These are phyloP conservation scores for Poteriospumella lacustris DNA, from an alignment of 108 stramenopile genomes.

Conservation along the genomic window DNA sequence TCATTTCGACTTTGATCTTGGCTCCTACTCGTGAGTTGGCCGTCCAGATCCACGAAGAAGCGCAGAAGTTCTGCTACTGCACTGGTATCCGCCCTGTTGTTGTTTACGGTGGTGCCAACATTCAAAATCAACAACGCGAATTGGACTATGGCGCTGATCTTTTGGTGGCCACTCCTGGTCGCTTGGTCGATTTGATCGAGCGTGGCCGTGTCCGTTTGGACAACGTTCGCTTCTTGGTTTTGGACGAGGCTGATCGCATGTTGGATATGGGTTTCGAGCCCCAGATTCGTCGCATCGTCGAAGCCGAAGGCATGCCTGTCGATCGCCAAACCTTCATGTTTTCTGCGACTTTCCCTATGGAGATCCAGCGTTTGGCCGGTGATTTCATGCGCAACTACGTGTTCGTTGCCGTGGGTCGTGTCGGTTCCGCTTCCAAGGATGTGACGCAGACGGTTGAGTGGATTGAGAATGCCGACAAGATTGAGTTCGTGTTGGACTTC, in stretches of 20 bases:
- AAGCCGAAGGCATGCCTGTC: slow-evolving; percentile 55
- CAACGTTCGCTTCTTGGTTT: slow-evolving; percentile 77
- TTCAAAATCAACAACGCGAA: slow-evolving; percentile 62
- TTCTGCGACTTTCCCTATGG: slow-evolving; percentile 92
- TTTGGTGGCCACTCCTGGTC: slow-evolving; percentile 89
- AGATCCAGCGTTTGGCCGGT: slow-evolving; percentile 87
- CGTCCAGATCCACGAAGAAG: slow-evolving; percentile 93
- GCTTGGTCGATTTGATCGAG: slow-evolving; percentile 86
- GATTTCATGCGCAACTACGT: slow-evolving; percentile 92
- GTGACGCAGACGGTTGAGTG: slow-evolving; percentile 83
- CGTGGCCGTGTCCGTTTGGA: slow-evolving; percentile 77
- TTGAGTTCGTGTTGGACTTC: slow-evolving; percentile 67
- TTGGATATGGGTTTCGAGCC: slow-evolving; percentile 98
- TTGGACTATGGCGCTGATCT: slow-evolving; percentile 63
- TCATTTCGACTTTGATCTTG: slow-evolving; percentile 78
- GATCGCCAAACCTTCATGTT: slow-evolving; percentile 90
- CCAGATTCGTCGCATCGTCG: slow-evolving; percentile 87
- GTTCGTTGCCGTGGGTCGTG: slow-evolving; percentile 91
- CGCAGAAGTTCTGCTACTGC: slow-evolving; percentile 84
- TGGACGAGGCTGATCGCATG: slow-evolving; percentile 92
- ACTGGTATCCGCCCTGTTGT: slow-evolving; percentile 86
- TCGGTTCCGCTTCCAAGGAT: slow-evolving; percentile 83
- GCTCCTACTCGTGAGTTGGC: slow-evolving; percentile 97
- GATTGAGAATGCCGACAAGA: slow-evolving; percentile 83
- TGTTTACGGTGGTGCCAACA: slow-evolving; percentile 95